Conservation (phyloP, 225 moss, liverwort and hornwort species). For the Physcomitrium patens region DNA sequence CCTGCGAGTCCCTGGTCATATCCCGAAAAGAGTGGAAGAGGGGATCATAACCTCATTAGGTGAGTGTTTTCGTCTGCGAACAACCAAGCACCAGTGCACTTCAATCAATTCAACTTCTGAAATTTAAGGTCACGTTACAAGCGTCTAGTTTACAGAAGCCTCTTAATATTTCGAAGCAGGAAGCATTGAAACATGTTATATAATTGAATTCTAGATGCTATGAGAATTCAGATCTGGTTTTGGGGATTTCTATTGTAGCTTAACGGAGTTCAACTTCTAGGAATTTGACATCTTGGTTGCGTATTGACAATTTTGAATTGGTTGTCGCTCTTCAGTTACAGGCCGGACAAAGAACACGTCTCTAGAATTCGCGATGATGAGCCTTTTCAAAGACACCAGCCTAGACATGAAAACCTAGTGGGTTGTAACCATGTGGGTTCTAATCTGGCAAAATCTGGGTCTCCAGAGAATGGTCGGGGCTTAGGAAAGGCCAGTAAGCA, state of each 20-base stretch:
- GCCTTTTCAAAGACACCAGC: constrained; percentile 45
- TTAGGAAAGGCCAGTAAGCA: constrained; percentile 55
- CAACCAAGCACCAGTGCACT: too few species aligned
- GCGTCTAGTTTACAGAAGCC: neutral
- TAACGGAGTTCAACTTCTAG: neutral
- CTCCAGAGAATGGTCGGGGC: constrained; percentile 60
- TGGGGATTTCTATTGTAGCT: neutral
- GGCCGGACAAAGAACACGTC: constrained; percentile 74
- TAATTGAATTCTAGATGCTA: neutral
- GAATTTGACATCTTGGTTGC: too few species aligned
- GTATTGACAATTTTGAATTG: neutral
- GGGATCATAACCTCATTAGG: constrained; percentile 38
- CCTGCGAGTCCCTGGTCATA: constrained; percentile 39
- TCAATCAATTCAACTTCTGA: neutral
- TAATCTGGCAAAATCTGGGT: constrained; percentile 40
- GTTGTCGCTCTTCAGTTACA: constrained; percentile 1
- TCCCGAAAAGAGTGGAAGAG: constrained; percentile 38
- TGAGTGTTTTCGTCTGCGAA: neutral
- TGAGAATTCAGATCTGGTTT: neutral
- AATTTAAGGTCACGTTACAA: neutral
- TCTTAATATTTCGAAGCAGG: neutral
- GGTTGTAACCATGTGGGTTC: constrained; percentile 19
- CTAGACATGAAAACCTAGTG: constrained; percentile 31
- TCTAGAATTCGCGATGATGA: constrained; percentile 66
- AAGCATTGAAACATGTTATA: neutral